Base-by-base conservation (phyloP, 176 grass and related monocot species). In the Eleusine indica region DNA sequence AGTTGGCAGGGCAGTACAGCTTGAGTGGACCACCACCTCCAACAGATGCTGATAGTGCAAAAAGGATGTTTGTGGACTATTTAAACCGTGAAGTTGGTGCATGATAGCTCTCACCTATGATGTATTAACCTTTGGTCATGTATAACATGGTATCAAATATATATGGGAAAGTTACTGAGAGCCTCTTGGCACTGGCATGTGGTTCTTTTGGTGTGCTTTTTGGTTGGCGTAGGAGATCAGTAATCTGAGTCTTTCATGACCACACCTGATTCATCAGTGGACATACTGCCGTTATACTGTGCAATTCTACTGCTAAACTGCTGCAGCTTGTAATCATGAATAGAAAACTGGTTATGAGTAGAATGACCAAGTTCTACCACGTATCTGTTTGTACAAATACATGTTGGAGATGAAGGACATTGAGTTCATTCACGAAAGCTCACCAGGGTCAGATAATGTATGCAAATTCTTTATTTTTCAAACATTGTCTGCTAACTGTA, bases 1-100 rank as follows among this genome's bases (percentile, higher is more conserved):
- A 93, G 68, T 56, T 97, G 67, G 83, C 92, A 58, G 92, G 92
- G 66, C 95, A 97, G 69, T 88, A 85, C 90, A 91, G 92, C 70
- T 80, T 97, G 76, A 97, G 95, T 30, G 95, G 95, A 48, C 95
- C 79, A 13, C 88, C 95, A 6, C 90, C 94, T 19, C 92, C 92
- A 30, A 94, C 90, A 41, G 95, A 97, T 48, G 87, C 90, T 19
- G 88, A 91, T 21, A 94, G 95, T 3, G 82, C 95, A 30, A 97
- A 93, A 63, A 94, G 92, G 47, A 94, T 94, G 95, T 97, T 94
- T 93, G 80, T 89, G 2, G 92, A 97, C 88, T 97, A 97, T 75
- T 86, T 94, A 54, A 97, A 97, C 84, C 78, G 92, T 30, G 92
- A 98, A 91, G 87, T 94, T 41, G 84, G 90, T 38, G 78, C 79